These are phyloP conservation scores for Leptodermis oblonga DNA, from an alignment of 257 asterid species.

Conservation along the genomic window DNA sequence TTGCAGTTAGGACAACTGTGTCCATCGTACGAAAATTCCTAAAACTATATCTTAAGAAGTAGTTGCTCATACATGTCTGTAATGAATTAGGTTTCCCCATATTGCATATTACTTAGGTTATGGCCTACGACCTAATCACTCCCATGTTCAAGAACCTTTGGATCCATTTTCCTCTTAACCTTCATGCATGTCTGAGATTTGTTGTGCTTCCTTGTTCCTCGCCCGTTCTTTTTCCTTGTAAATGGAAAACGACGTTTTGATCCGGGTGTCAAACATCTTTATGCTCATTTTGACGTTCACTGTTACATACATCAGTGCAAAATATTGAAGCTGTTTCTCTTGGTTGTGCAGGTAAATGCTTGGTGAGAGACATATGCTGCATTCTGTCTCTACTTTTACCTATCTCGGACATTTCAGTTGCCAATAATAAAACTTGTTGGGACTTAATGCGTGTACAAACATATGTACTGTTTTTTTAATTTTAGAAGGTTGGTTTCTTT, in stretches of 20 bases:
- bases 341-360: slow-evolving; percentile 3
- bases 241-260: background rate
- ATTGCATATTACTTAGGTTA: background rate
- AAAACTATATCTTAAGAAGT: background rate
- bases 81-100: background rate
- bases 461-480: background rate
- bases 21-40: background rate
- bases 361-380: background rate
- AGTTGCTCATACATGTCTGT: background rate
- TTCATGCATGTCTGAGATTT: background rate
- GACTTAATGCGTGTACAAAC: background rate
- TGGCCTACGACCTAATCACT: background rate
- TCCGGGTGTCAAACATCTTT: background rate
- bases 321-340: background rate
- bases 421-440: slow-evolving; percentile 5
- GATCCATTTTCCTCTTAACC: background rate
- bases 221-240: background rate
- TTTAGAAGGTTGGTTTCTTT: background rate
- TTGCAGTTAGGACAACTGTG: background rate
- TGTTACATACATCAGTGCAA: background rate
- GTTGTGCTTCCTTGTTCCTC: background rate
- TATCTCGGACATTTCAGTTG: slow-evolving; percentile 2
- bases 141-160: background rate
- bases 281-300: background rate
- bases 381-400: background rate